phyloP scores from a whole-genome alignment of 106 monocot species.

The Triglochin maritima region DNA sequence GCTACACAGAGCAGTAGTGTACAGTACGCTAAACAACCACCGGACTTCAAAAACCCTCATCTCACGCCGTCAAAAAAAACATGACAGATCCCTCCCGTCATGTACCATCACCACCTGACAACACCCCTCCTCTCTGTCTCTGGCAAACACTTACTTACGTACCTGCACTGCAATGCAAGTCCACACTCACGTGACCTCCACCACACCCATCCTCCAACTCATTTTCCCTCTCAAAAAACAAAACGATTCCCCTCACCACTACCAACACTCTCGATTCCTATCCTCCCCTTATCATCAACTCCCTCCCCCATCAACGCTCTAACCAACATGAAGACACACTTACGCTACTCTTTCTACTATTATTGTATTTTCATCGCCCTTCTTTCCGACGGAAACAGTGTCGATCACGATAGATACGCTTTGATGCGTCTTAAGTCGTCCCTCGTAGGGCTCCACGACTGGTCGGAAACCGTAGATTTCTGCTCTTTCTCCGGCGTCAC shows the following conservation, averaged over 20 bases:
- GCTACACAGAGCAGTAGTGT: no score
- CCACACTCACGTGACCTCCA: no score
- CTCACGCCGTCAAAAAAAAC: no score
- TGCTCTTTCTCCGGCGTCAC: constrained; percentile 63
- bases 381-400: not conserved
- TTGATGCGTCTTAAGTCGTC: constrained; percentile 42
- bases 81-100: no score
- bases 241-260: not conserved
- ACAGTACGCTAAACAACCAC: no score
- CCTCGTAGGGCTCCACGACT: constrained; percentile 49
- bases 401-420: constrained; percentile 17
- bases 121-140: no score
- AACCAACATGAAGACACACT: not conserved
- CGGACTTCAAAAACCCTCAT: no score
- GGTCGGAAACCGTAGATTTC: constrained; percentile 25
- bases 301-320: not conserved
- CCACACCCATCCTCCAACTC: no score
- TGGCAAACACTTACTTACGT: no score
- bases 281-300: not conserved
- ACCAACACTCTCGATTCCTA: constrained; percentile 3
- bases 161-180: no score
- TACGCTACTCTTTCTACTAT: not conserved
- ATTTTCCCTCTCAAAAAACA: no score
- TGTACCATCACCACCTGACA: no score
- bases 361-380: not conserved